A percentile compares a stretch with the other conserved stretches of the same genome.
phyloP scores from a whole-genome alignment of 1,139 yeast species.

The Hyphopichia khmerensis region DNA sequence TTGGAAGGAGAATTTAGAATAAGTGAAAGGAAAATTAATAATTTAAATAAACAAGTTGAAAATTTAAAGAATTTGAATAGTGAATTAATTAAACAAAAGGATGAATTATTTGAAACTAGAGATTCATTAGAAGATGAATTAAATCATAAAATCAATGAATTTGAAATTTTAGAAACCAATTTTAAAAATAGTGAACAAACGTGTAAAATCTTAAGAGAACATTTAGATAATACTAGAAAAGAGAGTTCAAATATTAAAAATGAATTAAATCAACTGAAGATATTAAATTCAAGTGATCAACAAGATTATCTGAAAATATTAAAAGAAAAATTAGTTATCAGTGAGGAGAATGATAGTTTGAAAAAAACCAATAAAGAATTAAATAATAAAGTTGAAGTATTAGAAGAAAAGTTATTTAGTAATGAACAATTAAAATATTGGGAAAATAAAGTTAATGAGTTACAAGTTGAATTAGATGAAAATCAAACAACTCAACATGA shows the following conservation, averaged over 20 bases:
- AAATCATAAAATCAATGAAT: slow-evolving; percentile 40
- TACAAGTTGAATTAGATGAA: slow-evolving; percentile 30
- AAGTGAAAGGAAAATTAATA: slow-evolving; percentile 46
- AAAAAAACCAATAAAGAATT: slow-evolving; percentile 37
- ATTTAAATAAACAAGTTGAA: slow-evolving; percentile 49
- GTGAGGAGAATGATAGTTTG: slow-evolving; percentile 45
- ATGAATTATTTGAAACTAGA: slow-evolving; percentile 46
- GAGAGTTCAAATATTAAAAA: slow-evolving; percentile 32
- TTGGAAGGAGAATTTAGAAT: slow-evolving; percentile 44
- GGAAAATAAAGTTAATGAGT: slow-evolving; percentile 38
- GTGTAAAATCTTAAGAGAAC: slow-evolving; percentile 32
- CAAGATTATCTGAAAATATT: slow-evolving; percentile 39
- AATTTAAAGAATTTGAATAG: slow-evolving; percentile 53
- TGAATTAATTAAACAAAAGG: slow-evolving; percentile 51
- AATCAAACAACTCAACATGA: slow-evolving; percentile 31
- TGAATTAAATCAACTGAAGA: slow-evolving; percentile 36
- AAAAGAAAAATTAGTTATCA: slow-evolving; percentile 37
- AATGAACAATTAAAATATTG: slow-evolving; percentile 47
- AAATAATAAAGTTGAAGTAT: slow-evolving; percentile 26
- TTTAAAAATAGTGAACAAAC: slow-evolving; percentile 33
- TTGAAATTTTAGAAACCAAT: slow-evolving; percentile 41
- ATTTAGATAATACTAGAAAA: slow-evolving; percentile 33
- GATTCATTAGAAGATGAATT: slow-evolving; percentile 47
- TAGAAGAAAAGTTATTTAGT: slow-evolving; percentile 44
- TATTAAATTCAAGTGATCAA: slow-evolving; percentile 28